phyloP scores from a whole-genome alignment of 2,329 filamentous ascomycete species.

The Calonectria leucothoes region DNA sequence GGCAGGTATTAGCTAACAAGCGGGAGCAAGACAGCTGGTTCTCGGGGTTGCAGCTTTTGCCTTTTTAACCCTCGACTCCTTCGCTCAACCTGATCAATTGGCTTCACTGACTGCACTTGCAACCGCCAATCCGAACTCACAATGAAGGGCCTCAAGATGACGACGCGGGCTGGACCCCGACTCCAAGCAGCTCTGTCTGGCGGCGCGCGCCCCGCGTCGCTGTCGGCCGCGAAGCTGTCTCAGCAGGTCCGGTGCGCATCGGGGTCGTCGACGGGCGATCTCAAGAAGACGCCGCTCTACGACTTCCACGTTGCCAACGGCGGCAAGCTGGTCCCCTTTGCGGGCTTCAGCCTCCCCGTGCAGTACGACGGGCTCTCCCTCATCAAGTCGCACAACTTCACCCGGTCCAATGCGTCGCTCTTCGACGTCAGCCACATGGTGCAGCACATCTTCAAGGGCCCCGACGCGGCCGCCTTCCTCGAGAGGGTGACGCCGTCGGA shows the following conservation, averaged over 20 bases:
- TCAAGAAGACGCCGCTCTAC: conserved; percentile 79
- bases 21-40: conserved; percentile 21
- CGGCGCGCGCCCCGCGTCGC: conserved; percentile 35
- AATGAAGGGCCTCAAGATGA: conserved; percentile 48
- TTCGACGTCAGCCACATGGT: conserved; percentile 99
- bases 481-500: conserved; percentile 85
- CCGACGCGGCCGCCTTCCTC: conserved; percentile 83
- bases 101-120: conserved; percentile 7
- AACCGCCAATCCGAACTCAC: conserved; percentile 35
- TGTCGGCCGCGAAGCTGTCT: conserved; percentile 24
- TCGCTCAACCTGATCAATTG: conserved; percentile 31
- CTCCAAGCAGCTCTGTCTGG: conserved; percentile 38
- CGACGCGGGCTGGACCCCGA: conserved; percentile 46
- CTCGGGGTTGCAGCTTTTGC: conserved; percentile 15
- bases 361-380: conserved; percentile 85
- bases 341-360: conserved; percentile 91
- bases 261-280: conserved; percentile 43
- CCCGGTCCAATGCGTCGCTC: conserved; percentile 85
- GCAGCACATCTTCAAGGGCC: conserved; percentile 86
- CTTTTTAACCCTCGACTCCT: conserved; percentile 18
- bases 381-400: conserved; percentile 89
- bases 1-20: conserved; percentile 15
- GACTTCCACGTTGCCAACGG: conserved; percentile 82
- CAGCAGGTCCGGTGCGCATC: conserved; percentile 45
- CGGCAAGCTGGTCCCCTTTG: conserved; percentile 97